These are phyloP conservation scores for Acacia melanoxylon DNA, from an alignment of 306 rosid species.

Conservation along the genomic window DNA sequence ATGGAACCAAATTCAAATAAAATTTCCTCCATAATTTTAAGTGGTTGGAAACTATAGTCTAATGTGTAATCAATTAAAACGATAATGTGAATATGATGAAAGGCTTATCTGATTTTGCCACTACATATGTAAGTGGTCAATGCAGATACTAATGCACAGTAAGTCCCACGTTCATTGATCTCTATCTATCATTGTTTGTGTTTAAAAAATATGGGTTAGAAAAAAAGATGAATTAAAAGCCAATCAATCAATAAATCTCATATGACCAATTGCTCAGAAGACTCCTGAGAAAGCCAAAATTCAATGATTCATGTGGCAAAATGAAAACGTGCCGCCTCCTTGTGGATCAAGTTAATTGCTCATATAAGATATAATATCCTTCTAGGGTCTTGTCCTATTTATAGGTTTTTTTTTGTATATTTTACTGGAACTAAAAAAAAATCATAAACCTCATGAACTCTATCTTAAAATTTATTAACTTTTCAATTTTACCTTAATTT, in stretches of 20 bases:
- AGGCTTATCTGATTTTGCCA: neutral
- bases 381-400: no score
- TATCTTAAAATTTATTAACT: no score
- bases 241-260: neutral
- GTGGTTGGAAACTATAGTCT: neutral
- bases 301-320: constrained; percentile 10
- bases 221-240: neutral
- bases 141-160: neutral
- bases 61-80: neutral
- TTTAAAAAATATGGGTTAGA: neutral
- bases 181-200: neutral
- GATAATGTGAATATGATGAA: neutral
- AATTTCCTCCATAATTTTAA: neutral
- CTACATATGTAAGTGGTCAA: neutral
- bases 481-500: no score
- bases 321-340: constrained; percentile 41
- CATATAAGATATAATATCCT: neutral
- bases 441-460: no score
- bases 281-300: neutral
- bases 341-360: constrained; percentile 31
- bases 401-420: no score
- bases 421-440: neutral
- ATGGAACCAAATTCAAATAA: neutral
- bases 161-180: neutral
- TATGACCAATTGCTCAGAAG: neutral